phyloP scores from a whole-genome alignment of 1,284 basidiomycete species.

The Apiotrichum sp. region DNA sequence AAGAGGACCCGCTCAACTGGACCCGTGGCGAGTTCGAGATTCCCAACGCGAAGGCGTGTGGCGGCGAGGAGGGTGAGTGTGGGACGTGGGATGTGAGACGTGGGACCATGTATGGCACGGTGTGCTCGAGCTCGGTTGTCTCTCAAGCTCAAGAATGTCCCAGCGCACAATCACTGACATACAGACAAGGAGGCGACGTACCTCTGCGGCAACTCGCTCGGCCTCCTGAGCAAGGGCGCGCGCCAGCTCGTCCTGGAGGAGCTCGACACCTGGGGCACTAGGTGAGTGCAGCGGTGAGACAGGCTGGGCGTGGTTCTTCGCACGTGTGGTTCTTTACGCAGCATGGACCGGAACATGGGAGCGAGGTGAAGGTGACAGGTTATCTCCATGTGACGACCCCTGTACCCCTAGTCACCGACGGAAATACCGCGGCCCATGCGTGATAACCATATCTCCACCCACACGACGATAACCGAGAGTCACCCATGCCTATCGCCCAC shows the following conservation, averaged over 20 bases:
- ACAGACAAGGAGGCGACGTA: constrained; percentile 56
- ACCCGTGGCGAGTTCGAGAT: constrained; percentile 46
- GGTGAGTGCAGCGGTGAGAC: constrained; percentile 50
- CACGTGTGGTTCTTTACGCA: too few relatives aligned
- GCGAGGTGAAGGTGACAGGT: too few relatives aligned
- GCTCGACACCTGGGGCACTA: constrained; percentile 75
- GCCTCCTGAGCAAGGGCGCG: constrained; percentile 69
- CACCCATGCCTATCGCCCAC: too few relatives aligned
- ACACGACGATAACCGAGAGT: too few relatives aligned
- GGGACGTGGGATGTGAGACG: too few relatives aligned
- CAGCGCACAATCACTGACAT: constrained; percentile 3
- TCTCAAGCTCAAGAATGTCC: too few relatives aligned
- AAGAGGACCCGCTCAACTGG: constrained; percentile 42
- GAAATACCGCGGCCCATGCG: too few relatives aligned
- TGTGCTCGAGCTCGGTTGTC: not conserved
- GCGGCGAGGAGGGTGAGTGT: constrained; percentile 38
- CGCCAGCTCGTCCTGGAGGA: constrained; percentile 73
- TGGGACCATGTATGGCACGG: not conserved
- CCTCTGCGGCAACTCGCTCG: constrained; percentile 94
- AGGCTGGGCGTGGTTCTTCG: too few relatives aligned
- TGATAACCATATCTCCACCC: too few relatives aligned
- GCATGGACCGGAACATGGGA: too few relatives aligned
- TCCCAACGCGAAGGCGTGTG: constrained; percentile 37
- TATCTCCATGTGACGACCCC: too few relatives aligned
- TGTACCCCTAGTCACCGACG: too few relatives aligned